Evolutionary conservation across 352 stramenopile genomes (phyloP).

Genomic region (Blastocystis sp.): DNA sequence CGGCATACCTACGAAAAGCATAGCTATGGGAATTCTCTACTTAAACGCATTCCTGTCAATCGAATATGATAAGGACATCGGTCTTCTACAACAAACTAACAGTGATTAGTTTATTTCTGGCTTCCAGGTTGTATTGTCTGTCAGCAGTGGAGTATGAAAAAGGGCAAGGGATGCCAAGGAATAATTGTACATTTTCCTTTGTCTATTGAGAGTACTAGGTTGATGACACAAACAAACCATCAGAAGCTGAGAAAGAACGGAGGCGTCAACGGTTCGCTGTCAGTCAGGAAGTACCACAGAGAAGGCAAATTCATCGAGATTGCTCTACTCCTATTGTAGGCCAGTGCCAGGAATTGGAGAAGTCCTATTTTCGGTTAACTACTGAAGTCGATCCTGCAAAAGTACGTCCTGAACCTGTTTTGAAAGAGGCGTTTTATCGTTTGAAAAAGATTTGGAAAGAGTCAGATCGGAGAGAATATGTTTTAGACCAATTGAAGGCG

Average conservation of each 20-base stretch:
- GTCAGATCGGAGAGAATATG: conserved; percentile 6
- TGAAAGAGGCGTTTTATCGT: conserved; percentile 10
- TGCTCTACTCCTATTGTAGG: conserved; percentile 9
- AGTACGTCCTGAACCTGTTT: conserved; percentile 15
- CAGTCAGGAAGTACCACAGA: not conserved
- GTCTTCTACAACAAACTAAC: not conserved
- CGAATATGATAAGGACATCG: not conserved
- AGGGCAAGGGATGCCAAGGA: not conserved
- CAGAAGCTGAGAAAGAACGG: not conserved
- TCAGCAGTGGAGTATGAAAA: not conserved
- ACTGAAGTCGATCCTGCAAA: not conserved
- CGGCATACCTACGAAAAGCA: not conserved
- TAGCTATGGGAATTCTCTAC: not conserved
- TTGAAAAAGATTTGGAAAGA: conserved; percentile 30
- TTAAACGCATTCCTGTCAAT: not conserved
- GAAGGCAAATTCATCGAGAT: not conserved
- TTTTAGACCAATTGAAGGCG: conserved; percentile 94
- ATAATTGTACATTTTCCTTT: not conserved
- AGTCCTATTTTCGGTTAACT: conserved; percentile 47
- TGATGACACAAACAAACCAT: not conserved
- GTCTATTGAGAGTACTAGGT: not conserved
- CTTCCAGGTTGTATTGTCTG: not conserved
- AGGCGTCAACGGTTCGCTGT: conserved; percentile 12
- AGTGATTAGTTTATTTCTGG: not conserved
- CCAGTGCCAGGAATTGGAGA: not conserved